phyloP scores from a whole-genome alignment of 1,284 basidiomycete species.

The Afroboletus lepidellus region DNA sequence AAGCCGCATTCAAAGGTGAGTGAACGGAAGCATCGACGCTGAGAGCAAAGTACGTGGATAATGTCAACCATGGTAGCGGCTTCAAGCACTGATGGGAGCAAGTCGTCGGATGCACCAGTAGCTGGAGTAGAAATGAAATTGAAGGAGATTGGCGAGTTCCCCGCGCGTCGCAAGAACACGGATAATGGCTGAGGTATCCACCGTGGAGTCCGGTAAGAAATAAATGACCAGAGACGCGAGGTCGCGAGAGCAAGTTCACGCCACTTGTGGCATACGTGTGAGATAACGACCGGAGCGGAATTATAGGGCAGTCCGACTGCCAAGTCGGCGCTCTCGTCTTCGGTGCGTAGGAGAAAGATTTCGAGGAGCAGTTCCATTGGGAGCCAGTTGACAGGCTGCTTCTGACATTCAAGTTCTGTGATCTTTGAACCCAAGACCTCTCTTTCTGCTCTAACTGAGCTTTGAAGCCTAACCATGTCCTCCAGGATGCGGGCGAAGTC shows the following conservation, averaged over 20 bases:
- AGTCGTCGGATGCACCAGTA: conserved; percentile 5
- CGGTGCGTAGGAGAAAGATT: conserved; percentile 39
- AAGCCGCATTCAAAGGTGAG: conserved; percentile 38
- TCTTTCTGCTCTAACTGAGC: conserved; percentile 35
- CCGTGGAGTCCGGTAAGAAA: conserved; percentile 32
- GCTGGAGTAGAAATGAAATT: conserved; percentile 29
- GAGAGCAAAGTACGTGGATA: conserved; percentile 23
- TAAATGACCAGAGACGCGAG: conserved; percentile 43
- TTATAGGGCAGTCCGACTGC: conserved; percentile 25
- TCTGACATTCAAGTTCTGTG: conserved; percentile 37
- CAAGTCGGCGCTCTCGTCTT: conserved; percentile 21
- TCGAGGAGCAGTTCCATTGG: conserved; percentile 47
- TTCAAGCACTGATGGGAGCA: conserved; percentile 12
- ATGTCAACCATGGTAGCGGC: conserved; percentile 19
- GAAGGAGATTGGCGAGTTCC: conserved; percentile 36
- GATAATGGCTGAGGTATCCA: conserved; percentile 29
- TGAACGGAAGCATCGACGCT: conserved; percentile 33
- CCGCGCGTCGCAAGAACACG: conserved; percentile 38
- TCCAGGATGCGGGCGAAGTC: conserved; percentile 40
- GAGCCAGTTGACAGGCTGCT: conserved; percentile 47
- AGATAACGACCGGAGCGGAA: conserved; percentile 38
- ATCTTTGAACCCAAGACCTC: conserved; percentile 29
- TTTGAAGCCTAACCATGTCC: conserved; percentile 40
- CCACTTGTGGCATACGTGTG: conserved; percentile 49
- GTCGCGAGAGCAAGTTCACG: conserved; percentile 42